Percentiles rank a stretch among this genome's conserved stretches.
Evolutionary conservation across 371 early-diverging fungal species (phyloP).

Genomic region (Basidiobolus heterosporus): DNA sequence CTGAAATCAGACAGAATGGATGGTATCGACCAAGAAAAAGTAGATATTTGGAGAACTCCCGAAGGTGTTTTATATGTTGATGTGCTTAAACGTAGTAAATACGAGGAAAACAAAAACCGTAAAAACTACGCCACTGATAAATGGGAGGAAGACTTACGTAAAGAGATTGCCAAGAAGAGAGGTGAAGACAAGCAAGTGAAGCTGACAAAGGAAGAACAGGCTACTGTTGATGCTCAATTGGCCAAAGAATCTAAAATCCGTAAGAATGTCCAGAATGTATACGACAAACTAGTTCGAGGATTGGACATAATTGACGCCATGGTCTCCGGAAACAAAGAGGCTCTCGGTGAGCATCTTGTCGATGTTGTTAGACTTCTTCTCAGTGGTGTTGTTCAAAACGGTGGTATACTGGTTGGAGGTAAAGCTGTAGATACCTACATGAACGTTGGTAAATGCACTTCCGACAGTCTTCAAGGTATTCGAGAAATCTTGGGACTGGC

Average conservation of each 20-base stretch:
- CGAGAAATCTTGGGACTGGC: slow-evolving; percentile 39
- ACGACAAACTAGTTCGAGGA: slow-evolving; percentile 31
- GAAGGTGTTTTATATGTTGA: slow-evolving; percentile 49
- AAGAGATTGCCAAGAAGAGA: slow-evolving; percentile 58
- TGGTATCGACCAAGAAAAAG: slow-evolving; percentile 29
- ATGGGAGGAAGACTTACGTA: slow-evolving; percentile 72
- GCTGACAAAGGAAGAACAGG: slow-evolving; percentile 68
- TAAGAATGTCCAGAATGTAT: slow-evolving; percentile 31
- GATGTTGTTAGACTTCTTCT: slow-evolving; percentile 34
- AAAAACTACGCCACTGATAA: slow-evolving; percentile 50
- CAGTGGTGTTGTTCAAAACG: slow-evolving; percentile 24
- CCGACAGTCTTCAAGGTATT: slow-evolving; percentile 25
- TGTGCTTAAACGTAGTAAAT: slow-evolving; percentile 16
- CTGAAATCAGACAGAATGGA: slow-evolving; percentile 14
- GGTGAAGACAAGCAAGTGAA: slow-evolving; percentile 24
- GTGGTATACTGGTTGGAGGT: slow-evolving; percentile 33
- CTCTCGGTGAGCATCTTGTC: slow-evolving; percentile 17
- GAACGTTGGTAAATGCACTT: slow-evolving; percentile 26
- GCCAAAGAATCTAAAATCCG: slow-evolving; percentile 63
- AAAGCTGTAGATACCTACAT: slow-evolving; percentile 35
- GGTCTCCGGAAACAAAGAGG: slow-evolving; percentile 34
- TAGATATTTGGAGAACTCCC: slow-evolving; percentile 47
- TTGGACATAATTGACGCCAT: slow-evolving; percentile 46
- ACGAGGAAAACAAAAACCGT: slow-evolving; percentile 25
- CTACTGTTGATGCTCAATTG: slow-evolving; percentile 48